Conservation (phyloP, 306 rosid species). For the Hylodesmum podocarpum region DNA sequence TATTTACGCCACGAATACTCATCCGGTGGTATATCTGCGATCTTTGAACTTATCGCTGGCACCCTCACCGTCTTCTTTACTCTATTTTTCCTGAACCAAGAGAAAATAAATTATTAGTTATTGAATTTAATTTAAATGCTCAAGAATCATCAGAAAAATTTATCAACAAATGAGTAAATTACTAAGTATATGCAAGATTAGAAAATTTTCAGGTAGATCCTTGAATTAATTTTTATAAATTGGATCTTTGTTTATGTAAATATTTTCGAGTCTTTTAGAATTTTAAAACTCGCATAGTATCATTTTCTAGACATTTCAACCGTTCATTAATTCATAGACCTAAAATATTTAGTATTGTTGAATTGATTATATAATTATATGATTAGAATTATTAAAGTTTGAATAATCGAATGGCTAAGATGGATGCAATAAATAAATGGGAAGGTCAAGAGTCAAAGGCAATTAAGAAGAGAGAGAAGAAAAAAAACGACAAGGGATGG, state of each 20-base stretch:
- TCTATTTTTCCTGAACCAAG: conserved; percentile 65
- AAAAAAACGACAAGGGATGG: neutral
- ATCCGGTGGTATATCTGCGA: conserved; percentile 92
- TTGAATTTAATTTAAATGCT: neutral
- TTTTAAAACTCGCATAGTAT: too few relatives aligned
- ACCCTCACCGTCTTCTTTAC: conserved; percentile 74
- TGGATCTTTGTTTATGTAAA: too few relatives aligned
- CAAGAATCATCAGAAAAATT: too few relatives aligned
- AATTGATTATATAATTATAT: too few relatives aligned
- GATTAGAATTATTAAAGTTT: neutral
- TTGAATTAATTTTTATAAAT: too few relatives aligned
- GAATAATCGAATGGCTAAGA: neutral
- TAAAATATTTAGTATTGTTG: too few relatives aligned
- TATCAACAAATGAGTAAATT: too few relatives aligned
- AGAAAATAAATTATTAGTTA: neutral
- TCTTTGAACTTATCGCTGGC: conserved; percentile 84
- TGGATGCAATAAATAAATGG: neutral
- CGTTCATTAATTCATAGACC: too few relatives aligned
- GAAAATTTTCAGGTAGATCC: too few relatives aligned
- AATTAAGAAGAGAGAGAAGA: neutral
- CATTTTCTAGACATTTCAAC: too few relatives aligned
- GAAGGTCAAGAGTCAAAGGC: conserved; percentile 33
- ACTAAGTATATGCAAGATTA: too few relatives aligned
- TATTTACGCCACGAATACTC: conserved; percentile 93
- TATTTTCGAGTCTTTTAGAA: too few relatives aligned